Evolutionary conservation across 1,284 basidiomycete species (phyloP).

Genomic region (Tetrapyrgos nigripes): DNA sequence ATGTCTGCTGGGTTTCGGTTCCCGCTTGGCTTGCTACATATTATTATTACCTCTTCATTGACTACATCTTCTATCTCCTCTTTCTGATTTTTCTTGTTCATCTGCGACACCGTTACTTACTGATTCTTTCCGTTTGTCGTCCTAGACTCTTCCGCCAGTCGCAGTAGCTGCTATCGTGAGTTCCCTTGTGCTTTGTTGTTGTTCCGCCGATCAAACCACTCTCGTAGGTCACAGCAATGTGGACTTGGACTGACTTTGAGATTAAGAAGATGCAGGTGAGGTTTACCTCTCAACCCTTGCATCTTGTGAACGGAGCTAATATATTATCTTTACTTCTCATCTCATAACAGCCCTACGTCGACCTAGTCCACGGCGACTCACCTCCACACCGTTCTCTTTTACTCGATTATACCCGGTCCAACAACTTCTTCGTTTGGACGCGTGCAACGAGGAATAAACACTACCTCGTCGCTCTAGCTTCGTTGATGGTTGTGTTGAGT

Average conservation of each 20-base stretch:
- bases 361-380: conserved; percentile 58
- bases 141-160: conserved; percentile 57
- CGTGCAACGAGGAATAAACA: conserved; percentile 51
- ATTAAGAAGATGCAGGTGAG: conserved; percentile 59
- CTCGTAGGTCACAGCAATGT: conserved; percentile 49
- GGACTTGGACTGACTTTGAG: conserved; percentile 62
- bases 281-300: not conserved
- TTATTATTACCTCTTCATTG: no score
- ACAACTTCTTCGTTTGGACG: conserved; percentile 54
- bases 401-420: conserved; percentile 58
- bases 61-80: no score
- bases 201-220: not conserved
- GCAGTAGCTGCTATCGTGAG: conserved; percentile 47
- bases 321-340: not conserved
- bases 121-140: not conserved
- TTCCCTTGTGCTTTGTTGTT: conserved; percentile 5
- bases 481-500: conserved; percentile 52
- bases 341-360: conserved; percentile 54
- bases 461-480: conserved; percentile 52
- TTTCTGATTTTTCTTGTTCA: no score
- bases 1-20: no score
- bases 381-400: conserved; percentile 54
- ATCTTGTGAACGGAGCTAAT: not conserved
- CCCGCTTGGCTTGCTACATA: no score
- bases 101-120: not conserved